Base-by-base conservation (phyloP, 1,139 yeast species). In the Lipomyces yarrowii region DNA sequence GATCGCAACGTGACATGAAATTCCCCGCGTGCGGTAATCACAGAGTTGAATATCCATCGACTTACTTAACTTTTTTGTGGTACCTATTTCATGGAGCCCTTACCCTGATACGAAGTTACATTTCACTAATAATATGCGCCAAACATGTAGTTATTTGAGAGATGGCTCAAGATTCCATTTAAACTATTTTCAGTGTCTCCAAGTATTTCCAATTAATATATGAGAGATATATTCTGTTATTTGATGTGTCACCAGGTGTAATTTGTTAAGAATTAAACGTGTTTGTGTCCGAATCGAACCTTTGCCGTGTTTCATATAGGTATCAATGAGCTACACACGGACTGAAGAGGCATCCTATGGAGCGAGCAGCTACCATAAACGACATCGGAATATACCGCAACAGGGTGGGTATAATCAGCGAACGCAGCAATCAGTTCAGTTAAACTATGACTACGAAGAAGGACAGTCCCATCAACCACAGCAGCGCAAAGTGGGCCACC, bases 401-500 rank as follows among this genome's bases (percentile, higher is more conserved):
- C 57, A 15, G 13, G 18, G 37, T n/a, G 30, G 35, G 21, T 39
- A 46, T 21, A 13, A 21, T 56, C 59, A 48, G 33, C 63, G 39
- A 46, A 15, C 11, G 13, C 39, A 35, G 32, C 61, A 39, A 33
- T 56, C 46, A 2, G 30, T 18, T 26, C 65, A 59, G 63, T 35
- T 46, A n/a, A 54, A 62, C 30, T 55, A 58, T 39, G 62, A 64
- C 23, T 26, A 62, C n/a, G 65, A 63, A 21, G 61, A 37, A 13
- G 33, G 39, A 32, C 65, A 61, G 56, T 52, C 21, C 10, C 53
- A 46, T 48, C 61, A 59, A 21, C 23, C 18, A 11, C 64, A 64
- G 42, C 68, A 59, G 46, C 60, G 67, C 56, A 82, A 75, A 79
- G 85, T 87, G 8, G 86, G 89, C 7, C 90, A 87, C 73, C 82